phyloP scores from a whole-genome alignment of 805 yeast species.

The Zygoascus flipseniorum region DNA sequence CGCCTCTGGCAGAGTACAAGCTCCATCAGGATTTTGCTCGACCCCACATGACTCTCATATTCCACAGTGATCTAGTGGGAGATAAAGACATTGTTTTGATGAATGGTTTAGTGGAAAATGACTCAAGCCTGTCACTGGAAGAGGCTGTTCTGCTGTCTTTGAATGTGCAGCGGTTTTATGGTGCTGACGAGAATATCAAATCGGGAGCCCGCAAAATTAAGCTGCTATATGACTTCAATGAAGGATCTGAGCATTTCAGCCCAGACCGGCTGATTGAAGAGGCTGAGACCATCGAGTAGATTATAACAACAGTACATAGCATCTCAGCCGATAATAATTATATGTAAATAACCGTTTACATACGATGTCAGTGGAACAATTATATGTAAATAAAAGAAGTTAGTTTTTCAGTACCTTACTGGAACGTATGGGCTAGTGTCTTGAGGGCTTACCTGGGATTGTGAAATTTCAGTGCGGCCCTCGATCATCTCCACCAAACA shows the following conservation, averaged over 20 bases:
- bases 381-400: no score
- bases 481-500: no score
- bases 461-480: no score
- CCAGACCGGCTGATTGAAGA: conserved; percentile 62
- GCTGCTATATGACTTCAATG: conserved; percentile 59
- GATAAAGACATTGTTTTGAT: conserved; percentile 62
- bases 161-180: conserved; percentile 45
- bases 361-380: no score
- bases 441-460: no score
- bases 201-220: conserved; percentile 42
- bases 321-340: no score
- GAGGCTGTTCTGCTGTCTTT: conserved; percentile 64
- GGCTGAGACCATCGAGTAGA: conserved; percentile 59
- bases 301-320: neutral
- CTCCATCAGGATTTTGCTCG: conserved; percentile 85
- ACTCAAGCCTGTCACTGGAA: conserved; percentile 53
- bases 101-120: conserved; percentile 78
- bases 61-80: conserved; percentile 66
- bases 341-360: no score
- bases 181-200: conserved; percentile 29
- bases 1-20: conserved; percentile 86
- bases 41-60: conserved; percentile 86
- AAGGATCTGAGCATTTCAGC: conserved; percentile 57
- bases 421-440: no score
- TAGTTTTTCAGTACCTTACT: no score